Evolutionary conservation across 1,139 yeast genomes (phyloP), one percentile per base, ranked within the genome.

Genomic region (Candida glucosophila): DNA sequence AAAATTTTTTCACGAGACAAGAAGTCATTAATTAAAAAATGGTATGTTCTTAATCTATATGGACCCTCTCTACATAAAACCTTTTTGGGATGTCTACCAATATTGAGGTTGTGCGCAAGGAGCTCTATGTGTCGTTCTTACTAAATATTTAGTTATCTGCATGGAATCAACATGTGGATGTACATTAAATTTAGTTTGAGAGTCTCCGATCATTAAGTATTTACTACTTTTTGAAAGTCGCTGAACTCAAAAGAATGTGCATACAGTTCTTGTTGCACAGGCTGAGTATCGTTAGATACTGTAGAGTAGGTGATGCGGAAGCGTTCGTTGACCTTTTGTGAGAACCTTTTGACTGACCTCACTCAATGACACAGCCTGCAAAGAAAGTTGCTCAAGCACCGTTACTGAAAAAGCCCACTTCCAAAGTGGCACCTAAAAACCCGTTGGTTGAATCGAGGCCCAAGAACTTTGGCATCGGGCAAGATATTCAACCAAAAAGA

Each of bases 291-390:
- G 40, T 34, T 28, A 22, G 58, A 51, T 58, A 56, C 64, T 56
- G 65, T 58, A 58, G 66, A 57, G 65, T 49, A 47, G 37, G 31
- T 33, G 35, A 30, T 40, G 44, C 31, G 34, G 37, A 39, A 37
- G 50, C 26, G 55, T 51, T 49, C 48, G 54, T 49, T 47, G 52
- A 49, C 44, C 40, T 40, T 38, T 18, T 33, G 35, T 40, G 33
- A 52, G 49, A 52, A 52, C 49, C 52, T 37, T 42, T 42, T 44
- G 47, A 52, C 58, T 52, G 46, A 52, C 51, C 46, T 49, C 39
- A 49, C 79, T 77, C 83, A 73, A 78, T 79, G 88, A 79, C 75
- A 53, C 70, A 62, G 68, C 68, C 69, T 53, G 47, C 67, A 53
- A 72, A 70, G 68, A 59, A 55, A 56, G 67, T 59, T 52, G 67